Evolutionary conservation across 495 filamentous ascomycete genomes (phyloP).

Genomic region (Penicillium bialowiezense): DNA sequence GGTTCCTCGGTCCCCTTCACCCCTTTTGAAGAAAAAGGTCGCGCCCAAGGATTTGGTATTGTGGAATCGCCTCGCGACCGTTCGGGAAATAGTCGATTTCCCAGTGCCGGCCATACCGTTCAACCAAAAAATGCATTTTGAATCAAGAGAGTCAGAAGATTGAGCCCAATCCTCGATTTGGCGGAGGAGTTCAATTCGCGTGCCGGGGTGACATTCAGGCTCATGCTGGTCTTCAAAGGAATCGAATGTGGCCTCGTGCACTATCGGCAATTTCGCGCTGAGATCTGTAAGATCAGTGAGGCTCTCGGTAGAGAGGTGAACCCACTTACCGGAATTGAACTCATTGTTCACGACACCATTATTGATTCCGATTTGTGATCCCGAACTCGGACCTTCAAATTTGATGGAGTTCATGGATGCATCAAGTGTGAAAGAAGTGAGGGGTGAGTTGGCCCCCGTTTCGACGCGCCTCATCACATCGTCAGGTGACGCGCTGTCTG

Average conservation of each 20-base stretch:
- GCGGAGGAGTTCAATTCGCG: conserved; percentile 23
- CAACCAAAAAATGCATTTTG: neutral
- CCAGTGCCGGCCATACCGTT: neutral
- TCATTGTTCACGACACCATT: no score
- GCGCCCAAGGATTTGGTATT: neutral
- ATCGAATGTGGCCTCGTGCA: conserved; percentile 13
- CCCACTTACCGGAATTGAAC: no score
- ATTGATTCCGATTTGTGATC: no score
- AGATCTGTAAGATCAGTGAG: neutral
- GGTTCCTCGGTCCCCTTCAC: neutral
- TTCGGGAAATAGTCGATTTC: conserved; percentile 18
- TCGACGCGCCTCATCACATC: no score
- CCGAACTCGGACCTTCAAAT: no score
- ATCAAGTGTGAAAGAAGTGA: no score
- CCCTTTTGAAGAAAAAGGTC: neutral
- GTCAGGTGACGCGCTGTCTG: no score
- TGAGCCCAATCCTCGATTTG: conserved; percentile 23
- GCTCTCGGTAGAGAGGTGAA: no score
- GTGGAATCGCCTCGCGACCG: conserved; percentile 3
- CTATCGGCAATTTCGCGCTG: neutral
- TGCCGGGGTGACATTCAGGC: conserved; percentile 19
- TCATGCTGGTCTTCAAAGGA: conserved; percentile 18
- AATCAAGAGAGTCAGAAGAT: conserved; percentile 15
- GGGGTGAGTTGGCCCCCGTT: no score
- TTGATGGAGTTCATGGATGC: no score